These are phyloP conservation scores for Clonostachys byssicola DNA, from an alignment of 2,329 filamentous ascomycete species.

Conservation along the genomic window DNA sequence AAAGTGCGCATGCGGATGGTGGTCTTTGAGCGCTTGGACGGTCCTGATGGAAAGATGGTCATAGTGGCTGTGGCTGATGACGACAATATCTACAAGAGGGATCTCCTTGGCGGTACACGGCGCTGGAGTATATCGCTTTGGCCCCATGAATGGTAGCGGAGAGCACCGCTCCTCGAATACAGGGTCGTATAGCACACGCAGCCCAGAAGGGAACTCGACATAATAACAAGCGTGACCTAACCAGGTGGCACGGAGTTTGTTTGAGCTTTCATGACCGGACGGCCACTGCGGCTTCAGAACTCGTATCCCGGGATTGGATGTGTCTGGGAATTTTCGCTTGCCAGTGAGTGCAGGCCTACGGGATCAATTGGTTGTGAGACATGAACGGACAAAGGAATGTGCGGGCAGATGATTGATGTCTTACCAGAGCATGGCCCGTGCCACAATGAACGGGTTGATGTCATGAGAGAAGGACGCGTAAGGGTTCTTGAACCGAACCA, in stretches of 20 bases:
- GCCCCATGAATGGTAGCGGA: conserved; percentile 50
- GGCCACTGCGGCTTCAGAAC: conserved; percentile 45
- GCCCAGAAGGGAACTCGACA: conserved; percentile 74
- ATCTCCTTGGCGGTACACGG: conserved; percentile 72
- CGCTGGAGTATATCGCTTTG: conserved; percentile 69
- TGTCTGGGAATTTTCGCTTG: conserved; percentile 31
- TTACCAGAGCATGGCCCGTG: conserved; percentile 28
- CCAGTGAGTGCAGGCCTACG: conserved; percentile 26
- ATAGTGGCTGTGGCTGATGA: conserved; percentile 83
- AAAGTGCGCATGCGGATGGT: conserved; percentile 72
- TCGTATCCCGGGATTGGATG: conserved; percentile 51
- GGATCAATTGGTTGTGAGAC: not conserved
- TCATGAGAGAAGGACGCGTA: conserved; percentile 34
- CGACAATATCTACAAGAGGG: conserved; percentile 63
- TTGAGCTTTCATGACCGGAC: conserved; percentile 32
- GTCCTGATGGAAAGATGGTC: conserved; percentile 79
- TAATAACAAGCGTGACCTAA: conserved; percentile 87
- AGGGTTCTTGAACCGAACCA: conserved; percentile 42
- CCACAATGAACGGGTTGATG: conserved; percentile 9
- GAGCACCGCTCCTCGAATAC: conserved; percentile 81
- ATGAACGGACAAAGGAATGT: no score
- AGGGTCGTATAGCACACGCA: conserved; percentile 82
- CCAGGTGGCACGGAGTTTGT: conserved; percentile 73
- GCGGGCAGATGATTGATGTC: not conserved
- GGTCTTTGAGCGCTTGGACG: conserved; percentile 59